phyloP scores from a whole-genome alignment of 228 moss, liverwort and hornwort species.

The Sphagnum fallax region DNA sequence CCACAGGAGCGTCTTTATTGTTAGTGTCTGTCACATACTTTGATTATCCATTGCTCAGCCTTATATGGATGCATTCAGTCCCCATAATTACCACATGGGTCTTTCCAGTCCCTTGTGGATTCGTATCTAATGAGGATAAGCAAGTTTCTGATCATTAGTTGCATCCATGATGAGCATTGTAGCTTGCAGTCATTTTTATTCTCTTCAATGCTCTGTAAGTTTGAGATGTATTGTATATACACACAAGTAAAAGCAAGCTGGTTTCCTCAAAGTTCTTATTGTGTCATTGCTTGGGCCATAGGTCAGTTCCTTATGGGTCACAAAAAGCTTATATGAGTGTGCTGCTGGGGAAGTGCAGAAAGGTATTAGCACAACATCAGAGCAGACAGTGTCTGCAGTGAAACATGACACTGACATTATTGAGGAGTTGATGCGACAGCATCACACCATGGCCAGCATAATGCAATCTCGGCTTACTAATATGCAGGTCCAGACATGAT shows the following conservation, averaged over 20 bases:
- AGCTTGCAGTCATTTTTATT: neutral
- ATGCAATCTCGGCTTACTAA: slow-evolving; percentile 96
- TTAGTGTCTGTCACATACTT: neutral
- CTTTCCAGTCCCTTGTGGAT: too few species aligned
- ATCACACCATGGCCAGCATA: slow-evolving; percentile 90
- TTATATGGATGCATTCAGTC: too few species aligned
- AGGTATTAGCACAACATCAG: slow-evolving; percentile 48
- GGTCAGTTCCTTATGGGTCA: too few species aligned
- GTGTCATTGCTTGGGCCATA: too few species aligned
- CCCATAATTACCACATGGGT: too few species aligned
- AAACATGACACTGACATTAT: slow-evolving; percentile 76
- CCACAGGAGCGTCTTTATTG: neutral
- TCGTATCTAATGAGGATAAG: too few species aligned
- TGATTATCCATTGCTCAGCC: too few species aligned
- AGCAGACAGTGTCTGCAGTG: slow-evolving; percentile 45
- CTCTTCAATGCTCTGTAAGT: neutral
- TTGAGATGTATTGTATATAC: neutral
- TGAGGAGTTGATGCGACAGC: slow-evolving; percentile 85
- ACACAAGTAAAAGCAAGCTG: too few species aligned
- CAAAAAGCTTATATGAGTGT: neutral
- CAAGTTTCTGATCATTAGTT: too few species aligned
- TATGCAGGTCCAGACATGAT: slow-evolving; percentile 50
- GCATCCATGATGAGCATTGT: too few species aligned
- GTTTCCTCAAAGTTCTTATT: too few species aligned
- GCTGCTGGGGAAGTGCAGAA: slow-evolving; percentile 26